Evolutionary conservation across 2,329 filamentous ascomycete species (phyloP), one percentile per base, ranked within the genome.

Genomic region (Neofusicoccum parvum): DNA sequence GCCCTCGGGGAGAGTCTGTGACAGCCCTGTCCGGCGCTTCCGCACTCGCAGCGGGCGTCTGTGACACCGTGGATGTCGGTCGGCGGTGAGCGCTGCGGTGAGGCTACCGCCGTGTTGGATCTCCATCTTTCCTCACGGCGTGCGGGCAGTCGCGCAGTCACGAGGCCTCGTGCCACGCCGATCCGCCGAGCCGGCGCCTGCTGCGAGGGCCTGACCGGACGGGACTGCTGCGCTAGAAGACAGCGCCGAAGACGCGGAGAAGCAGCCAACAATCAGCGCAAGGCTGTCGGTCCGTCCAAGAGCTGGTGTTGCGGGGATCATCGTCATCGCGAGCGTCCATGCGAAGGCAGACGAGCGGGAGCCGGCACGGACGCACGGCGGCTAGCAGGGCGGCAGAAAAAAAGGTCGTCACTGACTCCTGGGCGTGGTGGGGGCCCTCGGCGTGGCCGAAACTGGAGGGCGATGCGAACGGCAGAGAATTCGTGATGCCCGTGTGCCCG

Each of bases 1-100:
- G 56, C 56, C 56, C 56, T 36, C 12, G 32, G 15, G 36, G 32
- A n/a, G 27, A 14, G 43, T 34, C 56, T 45, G 56, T 60, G 56
- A 60, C 56, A 60, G 43, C 56, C 56, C 56, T 60, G 56, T 60
- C 56, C 41, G 56, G 56, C 56, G 43, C 56, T 60, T 60, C 54
- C 41, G 27, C 54, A 45, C 41, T 59, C 41, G 54, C 54, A 60
- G 54, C 54, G 54, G 54, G 54, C 39, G 54, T 43, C 23, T 46
- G 54, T 46, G 54, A 45, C 54, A 46, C 54, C 23, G 54, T 59
- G 23, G 54, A 43, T 17, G 39, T 32, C 32, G 43, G 56, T 48
- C 56, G 56, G 56, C 56, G 56, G 56, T 60, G 56, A 60, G 56
- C 36, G 27, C 56, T 60, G 56, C 56, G 56, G 56, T 60, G 56